Percentiles rank a stretch among this genome's conserved stretches.
Evolutionary conservation across 2,329 filamentous ascomycete species (phyloP).

Genomic region (Nigrograna mackinnonii): DNA sequence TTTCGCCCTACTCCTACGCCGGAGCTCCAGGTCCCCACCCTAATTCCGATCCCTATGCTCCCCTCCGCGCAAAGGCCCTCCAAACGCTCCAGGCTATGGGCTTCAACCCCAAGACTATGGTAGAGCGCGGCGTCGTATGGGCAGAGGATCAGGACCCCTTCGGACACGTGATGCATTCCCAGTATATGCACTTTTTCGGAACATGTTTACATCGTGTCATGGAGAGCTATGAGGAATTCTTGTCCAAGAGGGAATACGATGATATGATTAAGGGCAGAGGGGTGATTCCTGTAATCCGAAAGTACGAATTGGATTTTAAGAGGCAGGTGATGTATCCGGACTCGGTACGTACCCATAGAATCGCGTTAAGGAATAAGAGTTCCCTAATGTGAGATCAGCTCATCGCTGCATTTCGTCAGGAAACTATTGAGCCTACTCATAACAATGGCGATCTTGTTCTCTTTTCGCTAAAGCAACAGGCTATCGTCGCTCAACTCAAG

Average conservation of each 20-base stretch:
- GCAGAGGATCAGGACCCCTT: constrained; percentile 22
- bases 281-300: constrained; percentile 13
- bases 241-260: constrained; percentile 15
- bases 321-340: constrained; percentile 20
- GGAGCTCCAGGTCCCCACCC: constrained; percentile 15
- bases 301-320: constrained; percentile 14
- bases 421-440: constrained; percentile 13
- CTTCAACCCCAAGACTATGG: constrained; percentile 20
- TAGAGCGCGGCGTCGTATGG: constrained; percentile 21
- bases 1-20: constrained; percentile 14
- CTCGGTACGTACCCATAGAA: constrained; percentile 11
- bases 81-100: constrained; percentile 16
- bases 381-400: constrained; percentile 13
- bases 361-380: neutral
- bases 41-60: constrained; percentile 15
- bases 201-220: constrained; percentile 15
- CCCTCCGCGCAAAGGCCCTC: constrained; percentile 11
- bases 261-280: constrained; percentile 13
- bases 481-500: constrained; percentile 17
- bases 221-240: constrained; percentile 19
- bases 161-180: constrained; percentile 18
- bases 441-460: constrained; percentile 14
- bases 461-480: constrained; percentile 18
- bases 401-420: constrained; percentile 15
- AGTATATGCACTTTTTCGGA: constrained; percentile 16